phyloP scores from a whole-genome alignment of 2,329 filamentous ascomycete species.

The Colletotrichum sp. region DNA sequence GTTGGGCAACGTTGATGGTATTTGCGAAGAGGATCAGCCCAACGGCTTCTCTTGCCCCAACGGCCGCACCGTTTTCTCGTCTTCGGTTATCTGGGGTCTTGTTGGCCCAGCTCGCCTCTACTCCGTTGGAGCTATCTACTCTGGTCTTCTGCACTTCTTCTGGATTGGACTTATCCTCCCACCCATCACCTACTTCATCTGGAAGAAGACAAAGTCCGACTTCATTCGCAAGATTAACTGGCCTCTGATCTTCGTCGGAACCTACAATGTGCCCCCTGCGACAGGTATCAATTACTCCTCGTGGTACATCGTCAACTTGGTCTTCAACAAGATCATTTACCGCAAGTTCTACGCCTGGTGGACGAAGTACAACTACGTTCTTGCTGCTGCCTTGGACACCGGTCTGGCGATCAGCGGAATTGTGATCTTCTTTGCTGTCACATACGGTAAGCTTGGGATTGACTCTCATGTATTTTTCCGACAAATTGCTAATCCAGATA shows the following conservation, averaged over 20 bases:
- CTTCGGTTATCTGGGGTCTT: slow-evolving; percentile 66
- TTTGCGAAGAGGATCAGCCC: slow-evolving; percentile 54
- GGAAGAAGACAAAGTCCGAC: slow-evolving; percentile 49
- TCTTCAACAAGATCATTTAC: slow-evolving; percentile 61
- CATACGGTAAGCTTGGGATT: slow-evolving; percentile 43
- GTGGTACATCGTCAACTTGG: slow-evolving; percentile 58
- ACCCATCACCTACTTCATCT: slow-evolving; percentile 51
- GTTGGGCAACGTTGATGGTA: slow-evolving; percentile 50
- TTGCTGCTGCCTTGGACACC: slow-evolving; percentile 62
- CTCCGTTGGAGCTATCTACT: slow-evolving; percentile 48
- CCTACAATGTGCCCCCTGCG: slow-evolving; percentile 56
- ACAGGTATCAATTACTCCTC: slow-evolving; percentile 60
- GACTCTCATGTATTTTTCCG: slow-evolving; percentile 25
- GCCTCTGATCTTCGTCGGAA: slow-evolving; percentile 58
- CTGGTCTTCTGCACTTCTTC: slow-evolving; percentile 56
- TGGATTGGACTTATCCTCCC: slow-evolving; percentile 56
- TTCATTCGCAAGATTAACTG: slow-evolving; percentile 54
- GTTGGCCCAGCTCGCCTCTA: slow-evolving; percentile 49
- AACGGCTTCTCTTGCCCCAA: slow-evolving; percentile 62
- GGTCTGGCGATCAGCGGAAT: slow-evolving; percentile 61
- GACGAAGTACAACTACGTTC: slow-evolving; percentile 62
- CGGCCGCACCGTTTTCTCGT: slow-evolving; percentile 65
- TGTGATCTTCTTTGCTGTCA: slow-evolving; percentile 49
- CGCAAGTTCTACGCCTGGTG: slow-evolving; percentile 60
- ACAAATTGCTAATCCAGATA: slow-evolving; percentile 27